phyloP scores from a whole-genome alignment of 169 alveolate species.

The Cyclospora cayetanensis region DNA sequence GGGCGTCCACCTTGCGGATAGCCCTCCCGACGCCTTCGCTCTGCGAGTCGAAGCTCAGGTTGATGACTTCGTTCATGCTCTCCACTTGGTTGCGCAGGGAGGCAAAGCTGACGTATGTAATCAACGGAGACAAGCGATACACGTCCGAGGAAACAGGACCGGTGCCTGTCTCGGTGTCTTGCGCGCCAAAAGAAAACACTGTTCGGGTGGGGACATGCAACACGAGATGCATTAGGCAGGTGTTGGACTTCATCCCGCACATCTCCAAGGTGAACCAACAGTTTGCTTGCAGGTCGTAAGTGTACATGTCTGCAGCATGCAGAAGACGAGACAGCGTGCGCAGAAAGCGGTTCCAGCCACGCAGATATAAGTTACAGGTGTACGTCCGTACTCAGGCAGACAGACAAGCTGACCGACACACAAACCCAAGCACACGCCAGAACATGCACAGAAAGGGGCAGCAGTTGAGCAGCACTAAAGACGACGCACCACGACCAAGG shows the following conservation, averaged over 20 bases:
- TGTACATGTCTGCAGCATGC: constrained; percentile 57
- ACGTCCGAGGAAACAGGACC: constrained; percentile 58
- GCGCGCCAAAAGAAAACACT: constrained; percentile 61
- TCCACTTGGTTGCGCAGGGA: constrained; percentile 68
- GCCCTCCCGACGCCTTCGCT: constrained; percentile 59
- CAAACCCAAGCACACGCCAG: neutral
- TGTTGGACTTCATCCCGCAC: constrained; percentile 28
- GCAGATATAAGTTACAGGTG: neutral
- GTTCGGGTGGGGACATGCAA: constrained; percentile 38
- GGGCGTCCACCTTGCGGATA: constrained; percentile 44
- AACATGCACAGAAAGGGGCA: neutral
- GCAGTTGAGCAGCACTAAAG: too few species aligned
- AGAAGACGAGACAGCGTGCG: too few species aligned
- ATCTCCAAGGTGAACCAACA: constrained; percentile 52
- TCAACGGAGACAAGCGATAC: constrained; percentile 57
- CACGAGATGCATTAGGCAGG: constrained; percentile 19
- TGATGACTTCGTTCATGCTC: constrained; percentile 43
- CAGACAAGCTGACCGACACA: neutral
- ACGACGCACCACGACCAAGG: too few species aligned
- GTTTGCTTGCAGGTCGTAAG: constrained; percentile 70
- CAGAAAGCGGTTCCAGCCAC: too few species aligned
- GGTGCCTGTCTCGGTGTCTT: constrained; percentile 40
- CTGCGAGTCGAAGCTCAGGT: constrained; percentile 42
- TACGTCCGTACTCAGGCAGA: neutral
- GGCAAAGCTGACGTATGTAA: constrained; percentile 64